Evolutionary conservation across 495 filamentous ascomycete genomes (phyloP).

Genomic region (Melanomma pulvis-pyrius): DNA sequence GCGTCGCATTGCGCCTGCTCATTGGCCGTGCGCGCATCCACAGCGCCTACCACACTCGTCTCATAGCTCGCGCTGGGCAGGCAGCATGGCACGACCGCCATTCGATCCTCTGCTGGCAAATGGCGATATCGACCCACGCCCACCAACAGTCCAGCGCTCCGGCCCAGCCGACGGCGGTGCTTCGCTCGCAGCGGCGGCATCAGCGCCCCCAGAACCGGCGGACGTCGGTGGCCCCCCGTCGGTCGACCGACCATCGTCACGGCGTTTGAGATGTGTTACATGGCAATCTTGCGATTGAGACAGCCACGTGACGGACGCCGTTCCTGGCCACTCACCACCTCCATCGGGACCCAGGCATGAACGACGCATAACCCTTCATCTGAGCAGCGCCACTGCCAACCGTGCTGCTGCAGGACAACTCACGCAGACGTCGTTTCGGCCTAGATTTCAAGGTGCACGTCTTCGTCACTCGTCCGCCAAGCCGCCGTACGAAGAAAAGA

Average conservation of each 20-base stretch:
- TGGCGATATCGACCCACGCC: constrained; percentile 3
- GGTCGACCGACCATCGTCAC: background rate
- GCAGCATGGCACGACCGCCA: constrained; percentile 23
- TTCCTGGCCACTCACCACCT: constrained; percentile 15
- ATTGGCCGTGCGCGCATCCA: constrained; percentile 33
- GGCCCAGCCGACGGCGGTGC: constrained; percentile 1
- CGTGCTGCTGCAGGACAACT: constrained; percentile 24
- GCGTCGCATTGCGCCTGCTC: constrained; percentile 10
- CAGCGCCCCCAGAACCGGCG: constrained; percentile 9
- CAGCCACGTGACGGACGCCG: constrained; percentile 35
- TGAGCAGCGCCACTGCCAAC: constrained; percentile 34
- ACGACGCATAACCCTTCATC: constrained; percentile 20
- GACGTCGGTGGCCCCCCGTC: background rate
- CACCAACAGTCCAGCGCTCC: constrained; percentile 1
- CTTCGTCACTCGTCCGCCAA: background rate
- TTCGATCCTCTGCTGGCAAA: constrained; percentile 18
- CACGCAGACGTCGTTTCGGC: constrained; percentile 34
- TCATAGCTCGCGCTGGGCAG: background rate
- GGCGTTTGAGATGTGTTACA: constrained; percentile 41
- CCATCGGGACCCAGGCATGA: constrained; percentile 15
- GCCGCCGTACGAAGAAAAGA: background rate
- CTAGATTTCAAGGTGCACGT: constrained; percentile 27
- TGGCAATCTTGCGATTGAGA: constrained; percentile 34
- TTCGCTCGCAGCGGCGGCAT: background rate
- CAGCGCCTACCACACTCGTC: constrained; percentile 18